A percentile compares a stretch with the other conserved stretches of the same genome.
phyloP scores from a whole-genome alignment of 768 basidiomycete genomes.

The Xerocomellus chrysenteron region DNA sequence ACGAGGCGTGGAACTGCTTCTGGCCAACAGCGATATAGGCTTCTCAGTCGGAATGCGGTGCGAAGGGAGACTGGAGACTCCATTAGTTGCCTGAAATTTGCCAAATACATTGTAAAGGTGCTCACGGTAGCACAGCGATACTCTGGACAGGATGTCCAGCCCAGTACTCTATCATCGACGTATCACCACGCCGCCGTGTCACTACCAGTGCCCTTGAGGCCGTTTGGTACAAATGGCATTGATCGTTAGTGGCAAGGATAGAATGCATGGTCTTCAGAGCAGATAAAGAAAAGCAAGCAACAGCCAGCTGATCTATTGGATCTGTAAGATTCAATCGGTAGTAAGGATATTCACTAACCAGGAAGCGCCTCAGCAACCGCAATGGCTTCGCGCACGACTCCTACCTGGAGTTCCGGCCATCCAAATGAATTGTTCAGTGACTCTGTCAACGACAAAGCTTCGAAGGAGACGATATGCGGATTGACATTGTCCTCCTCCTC shows the following conservation, averaged over 20 bases:
- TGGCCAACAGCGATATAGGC: conserved; percentile 52
- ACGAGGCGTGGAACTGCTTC: conserved; percentile 37
- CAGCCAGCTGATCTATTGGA: conserved; percentile 70
- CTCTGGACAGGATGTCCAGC: conserved; percentile 76
- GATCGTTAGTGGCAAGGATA: conserved; percentile 72
- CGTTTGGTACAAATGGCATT: conserved; percentile 73
- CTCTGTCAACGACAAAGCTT: conserved; percentile 42
- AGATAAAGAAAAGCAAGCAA: conserved; percentile 88
- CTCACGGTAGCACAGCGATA: conserved; percentile 76
- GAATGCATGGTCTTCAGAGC: conserved; percentile 72
- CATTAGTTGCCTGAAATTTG: not conserved
- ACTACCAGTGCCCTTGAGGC: conserved; percentile 71
- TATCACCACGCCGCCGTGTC: conserved; percentile 75
- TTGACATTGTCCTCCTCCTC: conserved; percentile 24
- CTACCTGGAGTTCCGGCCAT: conserved; percentile 94
- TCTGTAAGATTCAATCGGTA: conserved; percentile 1
- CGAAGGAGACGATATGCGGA: conserved; percentile 16
- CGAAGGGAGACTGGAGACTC: conserved; percentile 56
- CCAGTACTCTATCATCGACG: conserved; percentile 81
- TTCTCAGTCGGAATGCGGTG: conserved; percentile 76
- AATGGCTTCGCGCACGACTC: conserved; percentile 89
- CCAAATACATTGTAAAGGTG: not conserved
- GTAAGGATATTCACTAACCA: conserved; percentile 46
- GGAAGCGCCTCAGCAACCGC: conserved; percentile 89
- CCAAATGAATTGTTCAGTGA: conserved; percentile 61